A percentile compares a stretch with the other conserved stretches of the same genome.
Conservation (phyloP, 2,329 filamentous ascomycete genomes). For the Mollisiaceae sp. region DNA sequence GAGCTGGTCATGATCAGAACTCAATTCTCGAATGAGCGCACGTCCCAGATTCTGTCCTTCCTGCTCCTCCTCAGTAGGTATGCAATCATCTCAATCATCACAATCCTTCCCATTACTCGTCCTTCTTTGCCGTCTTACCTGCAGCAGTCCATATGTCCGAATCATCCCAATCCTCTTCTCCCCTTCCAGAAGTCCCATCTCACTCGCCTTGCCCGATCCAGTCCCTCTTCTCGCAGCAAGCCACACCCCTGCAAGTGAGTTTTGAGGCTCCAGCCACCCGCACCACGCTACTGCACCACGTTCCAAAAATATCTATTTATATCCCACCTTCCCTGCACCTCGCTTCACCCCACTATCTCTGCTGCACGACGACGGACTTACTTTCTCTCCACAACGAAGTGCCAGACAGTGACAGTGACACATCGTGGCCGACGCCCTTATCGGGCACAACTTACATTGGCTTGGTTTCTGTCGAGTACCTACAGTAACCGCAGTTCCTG, state of each 20-base stretch:
- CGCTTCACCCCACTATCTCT: constrained; percentile 3
- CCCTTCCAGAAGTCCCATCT: not conserved
- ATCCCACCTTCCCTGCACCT: not conserved
- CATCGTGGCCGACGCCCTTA: not conserved
- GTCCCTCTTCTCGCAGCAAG: not conserved
- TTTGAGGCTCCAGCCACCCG: constrained; percentile 29
- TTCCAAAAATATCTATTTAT: constrained; percentile 12
- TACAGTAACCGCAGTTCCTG: not conserved
- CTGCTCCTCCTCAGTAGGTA: not conserved
- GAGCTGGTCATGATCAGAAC: not conserved
- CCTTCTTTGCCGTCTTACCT: constrained; percentile 7
- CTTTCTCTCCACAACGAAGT: not conserved
- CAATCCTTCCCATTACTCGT: not conserved
- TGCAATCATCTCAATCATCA: not conserved
- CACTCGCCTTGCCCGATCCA: not conserved
- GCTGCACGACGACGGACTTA: not conserved
- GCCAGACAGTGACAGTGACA: not conserved
- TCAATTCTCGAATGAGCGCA: not conserved
- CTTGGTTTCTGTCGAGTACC: too few relatives aligned
- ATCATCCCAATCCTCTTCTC: not conserved
- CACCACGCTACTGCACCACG: constrained; percentile 14
- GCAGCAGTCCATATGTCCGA: not conserved
- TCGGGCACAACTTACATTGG: too few relatives aligned
- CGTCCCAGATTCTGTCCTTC: not conserved
- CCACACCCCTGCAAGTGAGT: constrained; percentile 2